A percentile compares a stretch with the other conserved stretches of the same genome.
These are phyloP conservation scores for Collariella sp. DNA, from an alignment of 495 filamentous ascomycete species.

Conservation along the genomic window DNA sequence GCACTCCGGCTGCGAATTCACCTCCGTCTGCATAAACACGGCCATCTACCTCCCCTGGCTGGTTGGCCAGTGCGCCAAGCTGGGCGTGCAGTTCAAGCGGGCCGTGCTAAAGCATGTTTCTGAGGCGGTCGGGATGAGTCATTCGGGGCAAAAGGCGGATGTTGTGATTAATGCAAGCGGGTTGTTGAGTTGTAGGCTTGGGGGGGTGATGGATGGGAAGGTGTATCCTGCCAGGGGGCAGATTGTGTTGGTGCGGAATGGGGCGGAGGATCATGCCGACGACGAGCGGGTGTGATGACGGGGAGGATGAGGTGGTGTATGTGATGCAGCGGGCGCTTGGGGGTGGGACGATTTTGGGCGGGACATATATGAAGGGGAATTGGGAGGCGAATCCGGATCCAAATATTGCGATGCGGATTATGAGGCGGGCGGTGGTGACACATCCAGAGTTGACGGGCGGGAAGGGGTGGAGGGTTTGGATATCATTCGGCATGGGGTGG, in stretches of 20 bases:
- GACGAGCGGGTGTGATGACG: slow-evolving; percentile 72
- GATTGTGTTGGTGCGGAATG: slow-evolving; percentile 80
- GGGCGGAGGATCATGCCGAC: slow-evolving; percentile 63
- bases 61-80: slow-evolving; percentile 60
- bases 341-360: slow-evolving; percentile 72
- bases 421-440: slow-evolving; percentile 69
- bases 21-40: slow-evolving; percentile 84
- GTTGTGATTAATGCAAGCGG: slow-evolving; percentile 86
- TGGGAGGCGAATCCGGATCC: slow-evolving; percentile 80
- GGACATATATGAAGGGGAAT: slow-evolving; percentile 71
- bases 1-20: slow-evolving; percentile 63
- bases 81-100: slow-evolving; percentile 58
- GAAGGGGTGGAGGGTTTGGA: slow-evolving; percentile 65
- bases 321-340: slow-evolving; percentile 84
- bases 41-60: slow-evolving; percentile 83
- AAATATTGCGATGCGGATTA: slow-evolving; percentile 75
- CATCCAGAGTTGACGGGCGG: slow-evolving; percentile 68
- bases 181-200: slow-evolving; percentile 60
- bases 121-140: slow-evolving; percentile 59
- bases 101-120: slow-evolving; percentile 55
- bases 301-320: slow-evolving; percentile 70
- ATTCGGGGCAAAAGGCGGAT: slow-evolving; percentile 53
- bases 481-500: slow-evolving; percentile 85
- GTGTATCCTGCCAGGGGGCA: slow-evolving; percentile 79
- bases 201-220: slow-evolving; percentile 69